Base-by-base conservation (phyloP, 164 flowering plant species). In the Aristolochia fimbriata region DNA sequence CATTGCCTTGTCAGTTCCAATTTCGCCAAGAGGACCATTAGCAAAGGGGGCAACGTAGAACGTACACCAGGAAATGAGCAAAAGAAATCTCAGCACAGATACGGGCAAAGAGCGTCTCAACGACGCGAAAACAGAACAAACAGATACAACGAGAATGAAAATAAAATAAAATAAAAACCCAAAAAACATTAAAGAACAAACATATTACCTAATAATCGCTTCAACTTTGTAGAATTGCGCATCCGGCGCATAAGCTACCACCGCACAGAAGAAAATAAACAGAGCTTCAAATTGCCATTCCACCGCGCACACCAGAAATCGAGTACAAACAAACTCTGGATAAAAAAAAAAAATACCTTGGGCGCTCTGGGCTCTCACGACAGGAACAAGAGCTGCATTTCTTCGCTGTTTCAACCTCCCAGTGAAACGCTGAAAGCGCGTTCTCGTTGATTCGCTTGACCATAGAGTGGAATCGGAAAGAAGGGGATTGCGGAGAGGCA, bases 161-260 rank as follows among this genome's bases (percentile, higher is more conserved):
- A 31, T n/a, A 17, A 59, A 53, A 15, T 47, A 16, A n/a, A 43
- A 31, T 19, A 50, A 3, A 46, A 1, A 48, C 0, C 27, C 30
- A 25, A 33, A 37, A 10, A 13, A 11, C 10, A 11, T 48, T 4
- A 30, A 50, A 19, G 59, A 31, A 7, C 20, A 33, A 23, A 37
- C 4, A 37, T 6, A 21, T 8, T 37, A 88, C 97, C 97, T 88
- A 46, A 91, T 48, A 70, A 91, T 83, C 1, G 96, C 98, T 76
- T 91, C 98, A 22, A 88, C 83, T 76, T 85, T 91, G 83, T 86
- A 88, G 57, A 91, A 91, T 45, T 86, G 80, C n/a, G 89, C 74
- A 27, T 83, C 92, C 1, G 91, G 96, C 15, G 71, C 9, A 63
- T 80, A 85, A 67, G 74, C 96, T 85, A 69, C 54, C 13, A 58